phyloP scores from a whole-genome alignment of 1,284 basidiomycete genomes.

The Cryptococcus jaspeensis region DNA sequence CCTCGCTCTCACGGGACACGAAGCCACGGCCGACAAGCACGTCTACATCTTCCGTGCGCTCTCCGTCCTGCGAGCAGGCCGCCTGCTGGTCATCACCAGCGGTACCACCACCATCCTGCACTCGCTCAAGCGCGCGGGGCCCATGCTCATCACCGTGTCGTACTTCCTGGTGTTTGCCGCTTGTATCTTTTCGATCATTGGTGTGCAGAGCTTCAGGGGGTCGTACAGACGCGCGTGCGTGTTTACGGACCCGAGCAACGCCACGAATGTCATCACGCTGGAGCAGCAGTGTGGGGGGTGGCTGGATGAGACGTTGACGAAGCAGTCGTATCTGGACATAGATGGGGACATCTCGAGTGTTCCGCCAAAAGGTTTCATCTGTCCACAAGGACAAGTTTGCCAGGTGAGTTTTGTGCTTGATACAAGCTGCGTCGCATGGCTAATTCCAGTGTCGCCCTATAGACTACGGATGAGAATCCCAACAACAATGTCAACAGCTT shows the following conservation, averaged over 20 bases:
- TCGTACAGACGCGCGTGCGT: slow-evolving; percentile 64
- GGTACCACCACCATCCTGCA: slow-evolving; percentile 95
- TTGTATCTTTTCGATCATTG: slow-evolving; percentile 85
- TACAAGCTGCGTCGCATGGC: slow-evolving; percentile 1
- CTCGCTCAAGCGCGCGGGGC: slow-evolving; percentile 85
- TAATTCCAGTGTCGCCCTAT: neutral
- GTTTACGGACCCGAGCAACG: slow-evolving; percentile 49
- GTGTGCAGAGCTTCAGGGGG: slow-evolving; percentile 84
- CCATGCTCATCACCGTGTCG: slow-evolving; percentile 81
- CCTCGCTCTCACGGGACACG: slow-evolving; percentile 65
- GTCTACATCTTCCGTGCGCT: slow-evolving; percentile 87
- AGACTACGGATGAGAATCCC: slow-evolving; percentile 69
- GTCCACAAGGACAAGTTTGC: slow-evolving; percentile 77
- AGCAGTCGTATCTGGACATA: slow-evolving; percentile 23
- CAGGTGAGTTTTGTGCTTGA: slow-evolving; percentile 53
- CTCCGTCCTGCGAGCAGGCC: slow-evolving; percentile 78
- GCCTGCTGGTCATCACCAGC: slow-evolving; percentile 81
- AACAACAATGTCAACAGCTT: slow-evolving; percentile 72
- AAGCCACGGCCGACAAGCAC: slow-evolving; percentile 64
- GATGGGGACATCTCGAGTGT: slow-evolving; percentile 54
- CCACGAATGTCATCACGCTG: slow-evolving; percentile 42
- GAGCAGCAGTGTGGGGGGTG: slow-evolving; percentile 74
- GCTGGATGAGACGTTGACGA: slow-evolving; percentile 59
- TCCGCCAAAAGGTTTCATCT: slow-evolving; percentile 71
- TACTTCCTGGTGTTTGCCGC: slow-evolving; percentile 91